Evolutionary conservation across 1,284 basidiomycete species (phyloP), one percentile per base, ranked within the genome.

Genomic region (Ustilago loliicola): DNA sequence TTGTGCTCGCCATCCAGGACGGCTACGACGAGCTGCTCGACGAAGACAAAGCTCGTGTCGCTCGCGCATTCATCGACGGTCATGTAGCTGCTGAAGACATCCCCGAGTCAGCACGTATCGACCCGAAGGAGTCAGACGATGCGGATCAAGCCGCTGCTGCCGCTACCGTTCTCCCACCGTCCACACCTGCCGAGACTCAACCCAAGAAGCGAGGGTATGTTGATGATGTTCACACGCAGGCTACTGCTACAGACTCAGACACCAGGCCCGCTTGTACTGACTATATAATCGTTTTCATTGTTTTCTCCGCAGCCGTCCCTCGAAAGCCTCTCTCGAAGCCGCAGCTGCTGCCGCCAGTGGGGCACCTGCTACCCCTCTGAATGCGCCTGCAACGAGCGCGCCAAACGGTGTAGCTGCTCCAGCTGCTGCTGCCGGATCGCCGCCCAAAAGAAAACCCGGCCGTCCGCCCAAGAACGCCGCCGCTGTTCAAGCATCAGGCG

Each of bases 41-140:
- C 25, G 62, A 61, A 8, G 80, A 81, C 32, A 61, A 77, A 52
- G 60, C 53, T 40, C 63, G 67, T 17, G 56, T 81, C 42, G 27
- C 15, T n/a, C 63, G 62, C 19, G 80, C 80, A n/a, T 74, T 72
- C n/a, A 61, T 47, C 10, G 66, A 72, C 2, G 80, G 79, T 13
- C 60, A 75, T 42, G 80, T 81, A 42, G 80, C 79, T 29, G 42
- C 25, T 19, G 76, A 80, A 54, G 80, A 81, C 45, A 80, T 81
- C 13, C 73, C 77, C 9, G 73, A 72, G 11, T 73, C 73, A 9
- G 74, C 74, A 5, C 70, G 71, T 29, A 13, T 59, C 87, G 50
- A 58, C 30, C 21, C 61, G 8, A 50, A 58, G 15, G 40, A 62
- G 7, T 42, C 42, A 27, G 63, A 63, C 19, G 57, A 57, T 30